Base-by-base conservation (phyloP, 768 basidiomycete genomes). In the Boletus sp. region DNA sequence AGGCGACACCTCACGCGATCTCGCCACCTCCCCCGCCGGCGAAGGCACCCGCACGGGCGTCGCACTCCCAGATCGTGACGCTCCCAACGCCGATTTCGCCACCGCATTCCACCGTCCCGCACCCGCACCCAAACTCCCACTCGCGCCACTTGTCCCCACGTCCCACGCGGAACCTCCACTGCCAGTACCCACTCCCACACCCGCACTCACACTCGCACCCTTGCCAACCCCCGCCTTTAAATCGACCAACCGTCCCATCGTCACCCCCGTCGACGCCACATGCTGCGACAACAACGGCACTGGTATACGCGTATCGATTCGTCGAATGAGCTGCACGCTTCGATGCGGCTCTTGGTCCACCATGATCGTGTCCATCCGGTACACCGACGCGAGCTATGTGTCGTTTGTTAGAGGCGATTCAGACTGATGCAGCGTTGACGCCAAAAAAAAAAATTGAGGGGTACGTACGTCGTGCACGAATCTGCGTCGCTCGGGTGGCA, bases 331-430 rank as follows among this genome's bases (percentile, higher is more conserved):
- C 65, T 92, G 88, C 2, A 96, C 88, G 59, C 91, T 87, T 45
- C 91, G 77, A 64, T 89, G 80, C 0, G 96, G 96, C 62, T 97
- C 96, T 62, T 89, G 88, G 67, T 98, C 96, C 19, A 99, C 83
- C 76, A 93, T 83, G 61, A 89, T 83, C 0, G 87, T 84, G 56
- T 91, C 88, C 67, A 98, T 83, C 19, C 91, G 79, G 66, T 96
- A 98, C 5, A 87, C 73, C 7, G 79, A 74, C 1, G 92, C 90
- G 21, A 97, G 79, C 83, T 90, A 13, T 19, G 3, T 25, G 10
- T 17, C 33, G 11, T 45, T 13, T 13, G 2, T 14, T 5, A 48
- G 34, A 25, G 5, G n/a, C 5, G 8, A 33, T 7, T 25, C 23
- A 42, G 8, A 23, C 5, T 9, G n/a, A 10, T 1, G 11, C 1